phyloP scores from a whole-genome alignment of 495 filamentous ascomycete species.

The Xylaria intraflava region DNA sequence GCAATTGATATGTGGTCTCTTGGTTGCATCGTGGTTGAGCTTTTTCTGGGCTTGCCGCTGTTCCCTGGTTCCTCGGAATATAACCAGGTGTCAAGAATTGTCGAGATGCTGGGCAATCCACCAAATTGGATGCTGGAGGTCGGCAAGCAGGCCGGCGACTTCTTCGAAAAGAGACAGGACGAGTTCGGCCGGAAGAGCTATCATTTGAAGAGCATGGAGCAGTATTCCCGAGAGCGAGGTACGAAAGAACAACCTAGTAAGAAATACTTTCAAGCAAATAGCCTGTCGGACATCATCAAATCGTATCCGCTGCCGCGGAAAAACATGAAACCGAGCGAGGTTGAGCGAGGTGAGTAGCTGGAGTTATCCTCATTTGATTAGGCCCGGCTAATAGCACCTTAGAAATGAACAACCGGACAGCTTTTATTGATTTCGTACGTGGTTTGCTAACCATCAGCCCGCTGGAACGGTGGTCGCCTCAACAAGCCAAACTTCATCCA shows the following conservation, averaged over 20 bases:
- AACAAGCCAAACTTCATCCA: conserved; percentile 94
- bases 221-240: conserved; percentile 89
- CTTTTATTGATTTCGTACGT: conserved; percentile 99
- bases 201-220: conserved; percentile 92
- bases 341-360: conserved; percentile 75
- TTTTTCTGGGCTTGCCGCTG: conserved; percentile 89
- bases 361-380: not conserved
- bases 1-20: conserved; percentile 99
- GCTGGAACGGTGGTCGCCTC: conserved; percentile 94
- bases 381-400: conserved; percentile 8
- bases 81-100: conserved; percentile 94
- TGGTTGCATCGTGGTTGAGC: conserved; percentile 96
- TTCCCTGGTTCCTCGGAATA: conserved; percentile 99
- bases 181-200: conserved; percentile 89
- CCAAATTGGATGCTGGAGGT: conserved; percentile 99
- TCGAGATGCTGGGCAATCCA: conserved; percentile 95
- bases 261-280: conserved; percentile 95
- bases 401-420: conserved; percentile 97
- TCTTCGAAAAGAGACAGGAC: conserved; percentile 87
- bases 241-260: conserved; percentile 99
- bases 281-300: conserved; percentile 92
- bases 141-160: conserved; percentile 95
- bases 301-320: conserved; percentile 97
- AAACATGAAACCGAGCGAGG: conserved; percentile 97
- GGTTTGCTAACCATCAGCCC: conserved; percentile 92